Evolutionary conservation across 1,139 yeast species (phyloP).

Genomic region (Pneumocystis sp.): DNA sequence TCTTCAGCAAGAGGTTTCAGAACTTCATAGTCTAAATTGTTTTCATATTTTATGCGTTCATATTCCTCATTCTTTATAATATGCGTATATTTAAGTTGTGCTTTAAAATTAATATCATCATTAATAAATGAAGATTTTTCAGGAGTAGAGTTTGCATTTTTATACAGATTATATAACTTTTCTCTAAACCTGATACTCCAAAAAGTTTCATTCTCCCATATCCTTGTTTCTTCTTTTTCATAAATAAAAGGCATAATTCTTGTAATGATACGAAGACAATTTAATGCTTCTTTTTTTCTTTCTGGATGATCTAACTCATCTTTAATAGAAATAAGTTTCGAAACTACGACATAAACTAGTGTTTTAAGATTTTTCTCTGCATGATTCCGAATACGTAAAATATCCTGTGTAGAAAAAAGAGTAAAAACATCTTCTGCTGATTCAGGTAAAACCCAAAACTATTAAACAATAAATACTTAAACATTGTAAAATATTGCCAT

Average conservation of each 20-base stretch:
- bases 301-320: constrained; percentile 18
- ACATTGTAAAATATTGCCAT: constrained; percentile 7
- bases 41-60: neutral
- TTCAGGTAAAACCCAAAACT: constrained; percentile 33
- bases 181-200: constrained; percentile 28
- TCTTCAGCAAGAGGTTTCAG: constrained; percentile 35
- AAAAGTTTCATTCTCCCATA: constrained; percentile 28
- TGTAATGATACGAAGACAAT: constrained; percentile 52
- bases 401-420: constrained; percentile 41
- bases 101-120: neutral
- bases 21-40: constrained; percentile 3
- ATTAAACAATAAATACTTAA: neutral
- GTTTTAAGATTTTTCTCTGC: constrained; percentile 43
- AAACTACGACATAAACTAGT: constrained; percentile 33
- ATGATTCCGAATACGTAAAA: constrained; percentile 43
- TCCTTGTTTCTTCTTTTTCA: constrained; percentile 30
- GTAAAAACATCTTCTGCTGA: constrained; percentile 42
- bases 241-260: constrained; percentile 53
- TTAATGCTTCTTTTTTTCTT: constrained; percentile 28
- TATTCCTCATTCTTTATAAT: constrained; percentile 6
- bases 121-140: neutral
- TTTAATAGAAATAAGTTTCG: constrained; percentile 26
- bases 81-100: neutral
- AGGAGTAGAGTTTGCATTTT: neutral
- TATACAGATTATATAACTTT: constrained; percentile 1